A percentile compares a stretch with the other conserved stretches of the same genome.
Evolutionary conservation across 768 basidiomycete species (phyloP).

Genomic region (Boletus barrowsii): DNA sequence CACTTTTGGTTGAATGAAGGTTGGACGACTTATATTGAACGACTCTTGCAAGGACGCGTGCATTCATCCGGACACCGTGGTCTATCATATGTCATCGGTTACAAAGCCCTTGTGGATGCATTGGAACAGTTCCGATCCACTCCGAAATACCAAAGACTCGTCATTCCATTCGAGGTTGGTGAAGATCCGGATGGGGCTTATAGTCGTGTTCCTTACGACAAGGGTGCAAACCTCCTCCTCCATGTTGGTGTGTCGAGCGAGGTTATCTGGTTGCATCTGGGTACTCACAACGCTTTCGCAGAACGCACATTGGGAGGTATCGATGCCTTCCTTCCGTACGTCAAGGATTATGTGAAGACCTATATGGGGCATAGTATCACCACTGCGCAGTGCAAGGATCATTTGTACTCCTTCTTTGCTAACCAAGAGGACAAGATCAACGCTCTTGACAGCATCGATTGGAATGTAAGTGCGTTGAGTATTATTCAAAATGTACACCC

Average conservation of each 20-base stretch:
- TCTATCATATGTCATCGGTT: conserved; percentile 77
- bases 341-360: conserved; percentile 51
- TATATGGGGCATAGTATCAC: conserved; percentile 57
- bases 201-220: conserved; percentile 76
- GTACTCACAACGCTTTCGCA: conserved; percentile 12
- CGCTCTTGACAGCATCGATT: conserved; percentile 50
- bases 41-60: conserved; percentile 66
- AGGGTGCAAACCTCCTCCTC: conserved; percentile 86
- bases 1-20: conserved; percentile 94
- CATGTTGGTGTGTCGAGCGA: conserved; percentile 55
- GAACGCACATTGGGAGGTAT: conserved; percentile 56
- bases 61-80: conserved; percentile 75
- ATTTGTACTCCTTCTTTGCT: conserved; percentile 52
- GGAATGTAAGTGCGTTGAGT: conserved; percentile 43
- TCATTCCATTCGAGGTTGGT: conserved; percentile 69
- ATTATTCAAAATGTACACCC: not conserved
- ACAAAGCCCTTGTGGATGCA: conserved; percentile 67
- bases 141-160: conserved; percentile 74
- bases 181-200: conserved; percentile 81
- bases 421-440: conserved; percentile 42
- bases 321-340: conserved; percentile 54
- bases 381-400: conserved; percentile 55
- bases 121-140: conserved; percentile 55
- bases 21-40: conserved; percentile 93
- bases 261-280: no score